Conservation (phyloP, 345 rosid genomes). For the Syzygium grande region DNA sequence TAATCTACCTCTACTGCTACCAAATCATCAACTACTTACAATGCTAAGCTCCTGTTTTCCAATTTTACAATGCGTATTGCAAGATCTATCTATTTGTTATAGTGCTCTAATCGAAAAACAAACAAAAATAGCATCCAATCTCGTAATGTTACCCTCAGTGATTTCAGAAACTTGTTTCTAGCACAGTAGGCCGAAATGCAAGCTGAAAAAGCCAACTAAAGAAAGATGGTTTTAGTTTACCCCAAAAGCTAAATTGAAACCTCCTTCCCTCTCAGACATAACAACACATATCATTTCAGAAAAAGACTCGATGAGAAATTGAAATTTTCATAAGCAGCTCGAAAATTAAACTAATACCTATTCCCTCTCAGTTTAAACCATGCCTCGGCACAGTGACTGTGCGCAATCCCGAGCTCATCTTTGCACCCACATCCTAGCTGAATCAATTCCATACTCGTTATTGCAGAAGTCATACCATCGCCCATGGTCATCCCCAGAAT, state of each 20-base stretch:
- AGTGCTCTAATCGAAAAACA: not conserved
- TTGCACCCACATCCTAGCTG: slow-evolving; percentile 89
- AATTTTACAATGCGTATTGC: not conserved
- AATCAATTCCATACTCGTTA: slow-evolving; percentile 30
- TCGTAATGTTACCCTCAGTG: not conserved
- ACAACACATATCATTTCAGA: not conserved
- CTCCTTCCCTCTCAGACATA: not conserved
- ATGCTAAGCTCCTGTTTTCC: not conserved
- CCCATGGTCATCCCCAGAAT: not conserved
- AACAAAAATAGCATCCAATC: not conserved
- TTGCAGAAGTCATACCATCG: not conserved
- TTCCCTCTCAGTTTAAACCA: slow-evolving; percentile 93
- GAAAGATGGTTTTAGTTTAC: not conserved
- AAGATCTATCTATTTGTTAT: not conserved
- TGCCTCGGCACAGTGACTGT: slow-evolving; percentile 74
- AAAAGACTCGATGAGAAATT: not conserved
- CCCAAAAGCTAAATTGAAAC: not conserved
- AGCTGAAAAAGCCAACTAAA: not conserved
- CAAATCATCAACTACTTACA: not conserved
- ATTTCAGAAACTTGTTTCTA: not conserved
- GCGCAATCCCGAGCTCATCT: slow-evolving; percentile 82
- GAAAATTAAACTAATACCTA: slow-evolving; percentile 37
- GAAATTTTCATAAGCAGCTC: not conserved
- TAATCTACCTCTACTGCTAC: not conserved
- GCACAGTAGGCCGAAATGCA: not conserved